A percentile compares a stretch with the other conserved stretches of the same genome.
phyloP scores from a whole-genome alignment of 176 grass and related monocot genomes.

The Rhynchospora tenuis region DNA sequence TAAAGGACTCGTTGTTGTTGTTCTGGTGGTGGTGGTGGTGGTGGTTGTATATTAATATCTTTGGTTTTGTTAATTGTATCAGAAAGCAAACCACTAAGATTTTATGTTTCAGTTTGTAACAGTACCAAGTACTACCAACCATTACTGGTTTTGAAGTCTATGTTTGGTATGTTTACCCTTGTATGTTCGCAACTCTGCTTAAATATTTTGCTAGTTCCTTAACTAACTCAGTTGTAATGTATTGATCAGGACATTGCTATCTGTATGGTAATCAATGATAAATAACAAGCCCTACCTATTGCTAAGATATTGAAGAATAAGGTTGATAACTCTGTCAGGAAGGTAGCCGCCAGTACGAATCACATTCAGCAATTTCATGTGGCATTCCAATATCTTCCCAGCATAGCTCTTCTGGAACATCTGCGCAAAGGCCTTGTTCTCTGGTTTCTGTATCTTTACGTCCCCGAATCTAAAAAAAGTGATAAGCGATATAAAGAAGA shows the following conservation, averaged over 20 bases:
- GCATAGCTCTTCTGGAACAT: conserved; percentile 92
- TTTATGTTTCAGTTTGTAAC: neutral
- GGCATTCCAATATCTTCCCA: conserved; percentile 80
- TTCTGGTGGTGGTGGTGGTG: no score
- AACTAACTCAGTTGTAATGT: neutral
- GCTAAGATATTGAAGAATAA: conserved; percentile 90
- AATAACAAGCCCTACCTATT: conserved; percentile 55
- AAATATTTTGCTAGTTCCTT: conserved; percentile 40
- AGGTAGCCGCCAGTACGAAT: conserved; percentile 86
- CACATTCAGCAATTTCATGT: conserved; percentile 74
- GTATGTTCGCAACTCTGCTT: neutral
- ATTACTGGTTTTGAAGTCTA: conserved; percentile 9
- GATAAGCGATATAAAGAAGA: conserved; percentile 19
- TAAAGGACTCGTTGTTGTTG: no score
- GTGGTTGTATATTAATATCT: no score
- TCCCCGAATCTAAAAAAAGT: conserved; percentile 68
- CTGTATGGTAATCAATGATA: neutral
- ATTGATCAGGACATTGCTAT: neutral
- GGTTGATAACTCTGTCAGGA: conserved; percentile 89
- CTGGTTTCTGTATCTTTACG: conserved; percentile 87
- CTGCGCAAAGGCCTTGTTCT: conserved; percentile 87
- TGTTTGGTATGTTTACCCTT: neutral
- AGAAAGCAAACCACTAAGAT: neutral
- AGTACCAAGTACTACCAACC: neutral
- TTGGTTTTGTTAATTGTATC: conserved; percentile 6